A percentile compares a stretch with the other conserved stretches of the same genome.
Evolutionary conservation across 1,284 basidiomycete genomes (phyloP).

Genomic region (Marasmius fiardii): DNA sequence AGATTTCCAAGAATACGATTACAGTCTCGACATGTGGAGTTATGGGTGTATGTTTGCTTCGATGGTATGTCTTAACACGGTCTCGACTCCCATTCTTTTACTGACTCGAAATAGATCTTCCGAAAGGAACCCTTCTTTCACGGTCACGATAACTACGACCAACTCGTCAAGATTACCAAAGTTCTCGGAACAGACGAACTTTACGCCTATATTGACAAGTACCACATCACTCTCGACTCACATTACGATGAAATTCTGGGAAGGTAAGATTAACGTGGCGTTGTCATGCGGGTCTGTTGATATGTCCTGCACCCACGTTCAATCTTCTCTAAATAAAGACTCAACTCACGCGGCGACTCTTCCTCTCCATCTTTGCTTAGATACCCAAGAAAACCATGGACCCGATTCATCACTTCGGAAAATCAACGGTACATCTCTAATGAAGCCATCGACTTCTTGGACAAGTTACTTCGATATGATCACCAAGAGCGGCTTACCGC

Average conservation of each 20-base stretch:
- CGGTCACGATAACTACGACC: constrained; percentile 98
- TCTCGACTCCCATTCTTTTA: constrained; percentile 7
- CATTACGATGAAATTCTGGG: constrained; percentile 90
- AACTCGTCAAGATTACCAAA: constrained; percentile 97
- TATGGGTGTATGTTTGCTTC: constrained; percentile 98
- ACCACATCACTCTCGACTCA: constrained; percentile 89
- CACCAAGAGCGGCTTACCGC: constrained; percentile 97
- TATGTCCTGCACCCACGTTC: no score
- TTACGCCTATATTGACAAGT: constrained; percentile 88
- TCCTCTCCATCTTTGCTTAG: constrained; percentile 32
- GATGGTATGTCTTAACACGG: constrained; percentile 63
- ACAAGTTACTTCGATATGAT: constrained; percentile 94
- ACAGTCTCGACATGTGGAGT: constrained; percentile 98
- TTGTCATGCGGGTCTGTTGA: no score
- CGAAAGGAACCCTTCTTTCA: constrained; percentile 99
- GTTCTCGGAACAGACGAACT: constrained; percentile 96
- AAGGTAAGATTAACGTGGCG: constrained; percentile 44
- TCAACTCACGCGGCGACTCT: no score
- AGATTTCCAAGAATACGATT: constrained; percentile 98
- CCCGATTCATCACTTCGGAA: constrained; percentile 89
- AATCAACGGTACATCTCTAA: constrained; percentile 98
- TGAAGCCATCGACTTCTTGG: constrained; percentile 95
- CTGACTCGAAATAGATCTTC: constrained; percentile 72
- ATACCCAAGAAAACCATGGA: constrained; percentile 94
- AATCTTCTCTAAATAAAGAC: no score